A percentile compares a stretch with the other conserved stretches of the same genome.
phyloP scores from a whole-genome alignment of 2,329 filamentous ascomycete genomes.

The Diplodia mutila region DNA sequence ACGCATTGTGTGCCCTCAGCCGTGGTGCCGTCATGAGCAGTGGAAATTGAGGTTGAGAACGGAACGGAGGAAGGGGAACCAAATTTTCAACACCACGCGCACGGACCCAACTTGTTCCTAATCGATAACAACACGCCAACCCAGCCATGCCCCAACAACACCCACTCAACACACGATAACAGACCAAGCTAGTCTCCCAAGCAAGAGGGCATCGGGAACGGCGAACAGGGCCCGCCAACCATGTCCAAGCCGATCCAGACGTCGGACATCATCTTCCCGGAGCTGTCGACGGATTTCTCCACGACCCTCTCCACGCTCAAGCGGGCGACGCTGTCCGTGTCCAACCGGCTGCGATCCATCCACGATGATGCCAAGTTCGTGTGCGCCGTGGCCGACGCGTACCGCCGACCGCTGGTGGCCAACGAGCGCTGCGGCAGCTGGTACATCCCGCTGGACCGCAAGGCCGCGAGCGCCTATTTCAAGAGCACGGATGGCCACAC shows the following conservation, averaged over 20 bases:
- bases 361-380: constrained; percentile 77
- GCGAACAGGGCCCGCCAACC: background rate
- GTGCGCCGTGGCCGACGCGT: constrained; percentile 59
- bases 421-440: constrained; percentile 97
- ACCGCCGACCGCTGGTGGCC: constrained; percentile 73
- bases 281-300: constrained; percentile 66
- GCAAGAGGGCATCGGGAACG: background rate
- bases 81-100: constrained; percentile 18
- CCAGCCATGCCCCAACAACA: background rate
- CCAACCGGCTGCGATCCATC: constrained; percentile 83
- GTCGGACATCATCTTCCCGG: constrained; percentile 58
- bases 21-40: no score
- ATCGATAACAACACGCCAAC: background rate
- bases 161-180: background rate
- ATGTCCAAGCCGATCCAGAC: constrained; percentile 32
- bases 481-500: constrained; percentile 97
- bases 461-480: constrained; percentile 83
- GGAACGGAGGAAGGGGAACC: background rate
- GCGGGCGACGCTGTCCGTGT: constrained; percentile 74
- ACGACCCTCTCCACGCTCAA: constrained; percentile 72
- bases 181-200: background rate
- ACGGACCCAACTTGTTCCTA: background rate
- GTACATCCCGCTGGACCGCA: constrained; percentile 74
- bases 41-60: background rate
- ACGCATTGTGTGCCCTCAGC: no score